Conservation (phyloP, 169 alveolate genomes). For the Sarcocystis neurona region DNA sequence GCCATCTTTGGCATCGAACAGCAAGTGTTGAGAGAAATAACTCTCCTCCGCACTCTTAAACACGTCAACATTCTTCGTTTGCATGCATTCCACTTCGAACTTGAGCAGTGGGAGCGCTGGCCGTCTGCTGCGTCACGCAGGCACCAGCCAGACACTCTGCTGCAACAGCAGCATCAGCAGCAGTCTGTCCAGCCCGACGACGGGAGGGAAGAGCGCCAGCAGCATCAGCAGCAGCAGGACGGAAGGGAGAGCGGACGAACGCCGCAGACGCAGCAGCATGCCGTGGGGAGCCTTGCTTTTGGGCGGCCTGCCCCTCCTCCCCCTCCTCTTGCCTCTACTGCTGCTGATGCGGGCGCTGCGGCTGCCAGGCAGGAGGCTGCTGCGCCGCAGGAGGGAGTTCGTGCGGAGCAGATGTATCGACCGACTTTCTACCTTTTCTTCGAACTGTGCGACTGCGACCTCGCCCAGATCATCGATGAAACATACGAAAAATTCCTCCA, state of each 20-base stretch:
- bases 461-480: conserved; percentile 13
- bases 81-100: conserved; percentile 40
- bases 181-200: not conserved
- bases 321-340: not conserved
- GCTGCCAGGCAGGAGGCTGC: conserved; percentile 8
- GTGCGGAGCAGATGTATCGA: not conserved
- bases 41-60: conserved; percentile 19
- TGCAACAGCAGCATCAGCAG: no score
- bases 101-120: conserved; percentile 23
- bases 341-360: not conserved
- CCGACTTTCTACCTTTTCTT: conserved; percentile 34
- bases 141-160: no score
- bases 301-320: no score
- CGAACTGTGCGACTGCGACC: conserved; percentile 47
- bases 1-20: conserved; percentile 46
- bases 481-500: not conserved
- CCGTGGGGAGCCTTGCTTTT: no score
- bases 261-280: no score
- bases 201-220: not conserved
- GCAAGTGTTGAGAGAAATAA: conserved; percentile 43
- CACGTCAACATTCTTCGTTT: conserved; percentile 38
- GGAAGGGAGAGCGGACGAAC: no score
- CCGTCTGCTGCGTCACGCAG: no score
- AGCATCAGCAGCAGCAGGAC: conserved; percentile 32
- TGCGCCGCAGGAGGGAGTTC: not conserved